These are phyloP conservation scores for Exsudoporus floridanus DNA, from an alignment of 1,284 basidiomycete species.

Conservation along the genomic window DNA sequence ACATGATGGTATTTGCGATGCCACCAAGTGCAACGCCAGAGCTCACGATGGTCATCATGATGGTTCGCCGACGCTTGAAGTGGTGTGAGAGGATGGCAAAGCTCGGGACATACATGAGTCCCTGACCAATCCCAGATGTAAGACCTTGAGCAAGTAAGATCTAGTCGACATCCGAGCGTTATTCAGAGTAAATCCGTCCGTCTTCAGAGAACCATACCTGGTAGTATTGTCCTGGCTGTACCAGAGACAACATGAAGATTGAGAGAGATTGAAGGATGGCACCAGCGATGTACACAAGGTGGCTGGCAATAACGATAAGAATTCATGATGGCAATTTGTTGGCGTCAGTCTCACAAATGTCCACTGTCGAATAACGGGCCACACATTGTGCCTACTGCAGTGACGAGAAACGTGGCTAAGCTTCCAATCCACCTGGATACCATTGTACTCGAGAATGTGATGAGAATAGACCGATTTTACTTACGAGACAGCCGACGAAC, in stretches of 20 bases:
- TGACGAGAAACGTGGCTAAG: slow-evolving; percentile 18
- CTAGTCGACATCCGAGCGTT: slow-evolving; percentile 10
- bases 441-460: not conserved
- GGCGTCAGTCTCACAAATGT: slow-evolving; percentile 30
- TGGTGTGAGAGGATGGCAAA: slow-evolving; percentile 39
- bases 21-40: slow-evolving; percentile 37
- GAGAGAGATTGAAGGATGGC: slow-evolving; percentile 29
- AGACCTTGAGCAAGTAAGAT: slow-evolving; percentile 39
- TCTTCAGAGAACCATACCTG: slow-evolving; percentile 21
- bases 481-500: slow-evolving; percentile 33
- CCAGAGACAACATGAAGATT: slow-evolving; percentile 40
- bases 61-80: slow-evolving; percentile 32
- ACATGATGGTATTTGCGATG: slow-evolving; percentile 37
- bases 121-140: slow-evolving; percentile 34
- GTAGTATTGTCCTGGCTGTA: slow-evolving; percentile 35
- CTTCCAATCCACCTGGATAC: slow-evolving; percentile 34
- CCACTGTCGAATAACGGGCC: slow-evolving; percentile 32
- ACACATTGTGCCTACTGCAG: slow-evolving; percentile 25
- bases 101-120: slow-evolving; percentile 34
- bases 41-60: slow-evolving; percentile 33
- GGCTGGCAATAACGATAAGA: slow-evolving; percentile 2
- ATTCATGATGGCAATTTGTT: not conserved
- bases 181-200: not conserved
- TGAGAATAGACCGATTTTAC: not conserved
- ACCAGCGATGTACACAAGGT: slow-evolving; percentile 22